Evolutionary conservation across 352 stramenopile genomes (phyloP).

Genomic region (Pythium oligandrum): DNA sequence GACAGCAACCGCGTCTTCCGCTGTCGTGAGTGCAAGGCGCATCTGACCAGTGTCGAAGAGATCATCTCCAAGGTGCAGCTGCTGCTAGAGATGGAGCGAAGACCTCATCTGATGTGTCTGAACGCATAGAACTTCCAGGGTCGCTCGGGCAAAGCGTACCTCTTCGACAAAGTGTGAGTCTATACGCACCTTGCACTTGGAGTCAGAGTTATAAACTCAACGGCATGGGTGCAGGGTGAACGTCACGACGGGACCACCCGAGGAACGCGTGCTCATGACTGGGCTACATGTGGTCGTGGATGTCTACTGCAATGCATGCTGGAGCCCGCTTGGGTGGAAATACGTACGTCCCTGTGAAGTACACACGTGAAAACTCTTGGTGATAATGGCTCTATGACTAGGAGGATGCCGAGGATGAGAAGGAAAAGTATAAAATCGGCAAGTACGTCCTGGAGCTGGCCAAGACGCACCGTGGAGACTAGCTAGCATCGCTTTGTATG

Average conservation of each 20-base stretch:
- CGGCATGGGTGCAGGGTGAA: conserved; percentile 55
- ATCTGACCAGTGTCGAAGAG: conserved; percentile 89
- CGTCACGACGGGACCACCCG: conserved; percentile 77
- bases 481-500: background rate
- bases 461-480: conserved; percentile 55
- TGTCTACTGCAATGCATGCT: conserved; percentile 92
- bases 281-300: conserved; percentile 93
- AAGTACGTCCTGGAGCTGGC: conserved; percentile 97
- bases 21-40: conserved; percentile 88
- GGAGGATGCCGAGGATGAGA: conserved; percentile 89
- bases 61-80: conserved; percentile 92
- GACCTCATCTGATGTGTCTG: background rate
- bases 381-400: conserved; percentile 7
- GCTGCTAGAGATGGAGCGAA: conserved; percentile 1
- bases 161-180: conserved; percentile 86
- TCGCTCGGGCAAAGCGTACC: conserved; percentile 85
- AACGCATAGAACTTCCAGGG: conserved; percentile 66
- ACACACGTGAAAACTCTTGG: no score
- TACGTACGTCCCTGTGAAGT: conserved; percentile 50
- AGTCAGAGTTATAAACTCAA: no score
- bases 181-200: no score
- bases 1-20: conserved; percentile 88
- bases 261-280: conserved; percentile 93
- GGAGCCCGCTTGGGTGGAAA: conserved; percentile 91
- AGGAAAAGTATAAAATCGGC: conserved; percentile 96